Evolutionary conservation across 495 filamentous ascomycete genomes (phyloP).

Genomic region (Podospora pseudopauciseta): DNA sequence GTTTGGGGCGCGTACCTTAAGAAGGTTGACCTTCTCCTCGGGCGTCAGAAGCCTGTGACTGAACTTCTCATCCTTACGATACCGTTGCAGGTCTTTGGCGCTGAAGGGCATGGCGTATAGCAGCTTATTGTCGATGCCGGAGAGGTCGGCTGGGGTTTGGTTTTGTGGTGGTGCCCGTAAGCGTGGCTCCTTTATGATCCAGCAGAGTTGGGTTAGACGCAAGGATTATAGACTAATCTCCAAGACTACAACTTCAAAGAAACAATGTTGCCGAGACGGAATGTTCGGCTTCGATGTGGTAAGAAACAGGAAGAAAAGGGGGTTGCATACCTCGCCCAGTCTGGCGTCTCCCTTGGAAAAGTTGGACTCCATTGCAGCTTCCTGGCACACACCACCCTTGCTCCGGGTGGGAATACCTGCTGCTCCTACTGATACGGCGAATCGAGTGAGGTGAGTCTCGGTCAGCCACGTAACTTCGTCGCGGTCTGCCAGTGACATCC

Average conservation of each 20-base stretch:
- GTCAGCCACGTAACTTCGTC: slow-evolving; percentile 6
- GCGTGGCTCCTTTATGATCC: background rate
- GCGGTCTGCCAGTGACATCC: background rate
- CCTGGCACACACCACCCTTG: background rate
- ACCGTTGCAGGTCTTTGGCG: slow-evolving; percentile 52
- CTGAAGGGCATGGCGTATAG: slow-evolving; percentile 49
- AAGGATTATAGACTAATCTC: slow-evolving; percentile 2
- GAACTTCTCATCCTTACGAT: slow-evolving; percentile 59
- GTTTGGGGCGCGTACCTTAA: slow-evolving; percentile 44
- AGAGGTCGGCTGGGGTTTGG: background rate
- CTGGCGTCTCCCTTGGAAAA: slow-evolving; percentile 7
- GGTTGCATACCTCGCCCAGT: slow-evolving; percentile 1
- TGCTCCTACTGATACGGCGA: background rate
- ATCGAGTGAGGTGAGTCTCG: background rate
- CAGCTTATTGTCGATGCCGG: background rate
- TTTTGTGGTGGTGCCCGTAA: slow-evolving; percentile 2
- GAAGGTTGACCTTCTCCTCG: slow-evolving; percentile 64
- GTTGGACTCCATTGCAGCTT: slow-evolving; percentile 10
- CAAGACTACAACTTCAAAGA: background rate
- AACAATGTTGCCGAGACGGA: background rate
- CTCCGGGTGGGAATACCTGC: background rate
- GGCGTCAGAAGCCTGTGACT: slow-evolving; percentile 57
- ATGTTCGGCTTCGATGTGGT: background rate
- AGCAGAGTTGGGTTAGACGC: background rate
- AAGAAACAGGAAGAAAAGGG: background rate